A percentile compares a stretch with the other conserved stretches of the same genome.
Evolutionary conservation across 805 yeast species (phyloP).

Genomic region (Schwanniomyces sp.): DNA sequence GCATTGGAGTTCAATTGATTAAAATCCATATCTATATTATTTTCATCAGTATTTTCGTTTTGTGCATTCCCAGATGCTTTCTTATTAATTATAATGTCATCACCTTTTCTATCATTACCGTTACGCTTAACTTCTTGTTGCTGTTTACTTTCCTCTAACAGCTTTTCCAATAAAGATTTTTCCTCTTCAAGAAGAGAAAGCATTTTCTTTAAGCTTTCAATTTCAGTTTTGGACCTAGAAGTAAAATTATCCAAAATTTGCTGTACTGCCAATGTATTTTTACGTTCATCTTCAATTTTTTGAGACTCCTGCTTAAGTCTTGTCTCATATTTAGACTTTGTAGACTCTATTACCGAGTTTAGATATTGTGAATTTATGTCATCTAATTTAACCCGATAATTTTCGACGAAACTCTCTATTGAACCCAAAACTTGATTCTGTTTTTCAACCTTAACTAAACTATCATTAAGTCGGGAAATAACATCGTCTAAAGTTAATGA

Average conservation of each 20-base stretch:
- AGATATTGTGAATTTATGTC: constrained; percentile 25
- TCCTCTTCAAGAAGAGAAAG: background rate
- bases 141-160: background rate
- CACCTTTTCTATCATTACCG: background rate
- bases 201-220: constrained; percentile 3
- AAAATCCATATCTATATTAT: background rate
- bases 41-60: background rate
- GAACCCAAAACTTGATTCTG: constrained; percentile 57
- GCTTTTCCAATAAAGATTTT: background rate
- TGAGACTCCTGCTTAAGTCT: constrained; percentile 10
- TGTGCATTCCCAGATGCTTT: background rate
- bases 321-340: constrained; percentile 15
- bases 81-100: background rate
- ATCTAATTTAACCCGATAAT: constrained; percentile 38
- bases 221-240: background rate
- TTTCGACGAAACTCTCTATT: constrained; percentile 52
- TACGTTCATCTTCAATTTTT: constrained; percentile 16
- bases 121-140: background rate
- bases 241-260: constrained; percentile 11
- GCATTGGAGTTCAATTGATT: background rate
- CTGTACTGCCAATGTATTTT: constrained; percentile 11
- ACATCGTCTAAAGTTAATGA: constrained; percentile 56
- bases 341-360: background rate
- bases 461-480: constrained; percentile 52
- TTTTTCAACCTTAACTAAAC: constrained; percentile 56